phyloP scores from a whole-genome alignment of 805 yeast genomes.

The Wickerhamomyces kurtzmanii region DNA sequence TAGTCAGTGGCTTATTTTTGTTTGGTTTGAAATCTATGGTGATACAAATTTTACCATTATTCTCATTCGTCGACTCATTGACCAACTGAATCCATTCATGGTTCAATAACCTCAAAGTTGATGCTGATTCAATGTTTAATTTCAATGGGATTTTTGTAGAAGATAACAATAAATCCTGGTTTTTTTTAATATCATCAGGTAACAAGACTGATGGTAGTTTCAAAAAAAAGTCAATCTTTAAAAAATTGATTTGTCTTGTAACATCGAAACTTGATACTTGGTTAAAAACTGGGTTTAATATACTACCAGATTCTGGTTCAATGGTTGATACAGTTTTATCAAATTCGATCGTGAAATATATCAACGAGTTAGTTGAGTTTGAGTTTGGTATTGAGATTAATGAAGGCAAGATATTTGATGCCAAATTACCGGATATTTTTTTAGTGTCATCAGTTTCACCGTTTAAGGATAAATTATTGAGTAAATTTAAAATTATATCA shows the following conservation, averaged over 20 bases:
- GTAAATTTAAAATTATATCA: slow-evolving; percentile 9
- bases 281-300: slow-evolving; percentile 74
- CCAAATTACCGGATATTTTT: slow-evolving; percentile 19
- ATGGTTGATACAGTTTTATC: slow-evolving; percentile 89
- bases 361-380: slow-evolving; percentile 51
- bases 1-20: slow-evolving; percentile 58
- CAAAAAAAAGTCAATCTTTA: slow-evolving; percentile 72
- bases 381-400: slow-evolving; percentile 44
- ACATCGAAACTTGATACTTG: slow-evolving; percentile 90
- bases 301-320: slow-evolving; percentile 79
- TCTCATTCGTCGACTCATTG: slow-evolving; percentile 14
- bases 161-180: slow-evolving; percentile 70
- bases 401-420: slow-evolving; percentile 35
- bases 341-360: slow-evolving; percentile 84
- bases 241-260: slow-evolving; percentile 44
- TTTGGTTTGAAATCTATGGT: slow-evolving; percentile 64
- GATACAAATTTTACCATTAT: slow-evolving; percentile 44
- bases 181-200: slow-evolving; percentile 30
- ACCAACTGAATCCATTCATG: slow-evolving; percentile 45
- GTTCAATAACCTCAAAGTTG: slow-evolving; percentile 49
- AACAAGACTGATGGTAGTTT: slow-evolving; percentile 61
- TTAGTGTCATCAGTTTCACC: slow-evolving; percentile 21
- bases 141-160: slow-evolving; percentile 54
- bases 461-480: slow-evolving; percentile 8
- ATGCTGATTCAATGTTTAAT: slow-evolving; percentile 37